Conservation (phyloP, 192 early-diverging fungal genomes). For the Backusella liffmaniae region DNA sequence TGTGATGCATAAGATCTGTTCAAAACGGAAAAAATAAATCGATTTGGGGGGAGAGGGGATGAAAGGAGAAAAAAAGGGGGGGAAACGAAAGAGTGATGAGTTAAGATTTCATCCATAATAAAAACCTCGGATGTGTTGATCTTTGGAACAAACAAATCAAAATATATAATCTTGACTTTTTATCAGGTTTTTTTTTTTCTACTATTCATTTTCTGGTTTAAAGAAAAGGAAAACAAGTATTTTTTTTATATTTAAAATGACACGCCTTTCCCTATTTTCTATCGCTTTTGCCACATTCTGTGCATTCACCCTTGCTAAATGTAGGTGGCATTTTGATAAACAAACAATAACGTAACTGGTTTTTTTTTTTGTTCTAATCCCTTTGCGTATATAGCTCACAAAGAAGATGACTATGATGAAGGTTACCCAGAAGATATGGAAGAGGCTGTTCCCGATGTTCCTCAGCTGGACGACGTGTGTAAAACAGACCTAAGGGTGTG, state of each 20-base stretch:
- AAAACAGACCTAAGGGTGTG: background rate
- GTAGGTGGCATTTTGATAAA: conserved; percentile 4
- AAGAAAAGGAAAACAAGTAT: background rate
- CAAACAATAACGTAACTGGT: background rate
- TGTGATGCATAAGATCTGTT: background rate
- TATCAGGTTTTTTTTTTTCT: background rate
- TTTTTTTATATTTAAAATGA: background rate
- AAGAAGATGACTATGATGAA: background rate
- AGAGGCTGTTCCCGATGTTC: background rate
- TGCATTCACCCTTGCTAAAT: conserved; percentile 4
- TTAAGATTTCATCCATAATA: conserved; percentile 3
- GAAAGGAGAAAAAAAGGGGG: background rate
- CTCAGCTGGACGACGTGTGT: background rate
- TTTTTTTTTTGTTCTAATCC: background rate
- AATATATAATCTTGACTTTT: background rate
- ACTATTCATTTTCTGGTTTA: background rate
- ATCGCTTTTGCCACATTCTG: conserved; percentile 13
- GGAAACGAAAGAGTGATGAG: background rate
- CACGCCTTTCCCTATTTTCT: conserved; percentile 5
- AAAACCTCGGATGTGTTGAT: conserved; percentile 2
- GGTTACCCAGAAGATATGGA: background rate
- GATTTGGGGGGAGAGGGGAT: background rate
- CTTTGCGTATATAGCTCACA: background rate
- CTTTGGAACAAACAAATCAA: background rate
- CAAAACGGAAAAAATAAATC: background rate